A percentile compares a stretch with the other conserved stretches of the same genome.
Conservation (phyloP, 2,329 filamentous ascomycete genomes). For the Talaromyces sp. region DNA sequence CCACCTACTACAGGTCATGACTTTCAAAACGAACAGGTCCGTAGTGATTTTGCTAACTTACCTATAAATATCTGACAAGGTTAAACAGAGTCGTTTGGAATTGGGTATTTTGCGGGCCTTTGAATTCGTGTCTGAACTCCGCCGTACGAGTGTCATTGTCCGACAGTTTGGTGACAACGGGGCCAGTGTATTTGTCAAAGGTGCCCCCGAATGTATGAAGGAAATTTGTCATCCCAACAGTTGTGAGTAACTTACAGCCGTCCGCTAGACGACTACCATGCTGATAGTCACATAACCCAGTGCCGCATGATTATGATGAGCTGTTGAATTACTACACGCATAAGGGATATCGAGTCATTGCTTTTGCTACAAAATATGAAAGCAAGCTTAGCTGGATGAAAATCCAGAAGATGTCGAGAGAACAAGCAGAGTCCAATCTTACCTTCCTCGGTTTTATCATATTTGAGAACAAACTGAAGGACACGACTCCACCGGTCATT, state of each 20-base stretch:
- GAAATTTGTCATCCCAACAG: constrained; percentile 82
- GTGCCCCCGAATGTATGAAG: constrained; percentile 92
- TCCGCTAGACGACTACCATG: not conserved
- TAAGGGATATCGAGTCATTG: constrained; percentile 92
- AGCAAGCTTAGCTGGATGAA: constrained; percentile 88
- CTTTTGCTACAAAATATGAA: constrained; percentile 84
- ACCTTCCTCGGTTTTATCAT: constrained; percentile 95
- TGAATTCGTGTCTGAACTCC: constrained; percentile 89
- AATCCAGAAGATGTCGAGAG: constrained; percentile 84
- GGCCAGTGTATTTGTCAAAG: constrained; percentile 88
- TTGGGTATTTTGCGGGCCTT: constrained; percentile 87
- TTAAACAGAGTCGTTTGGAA: constrained; percentile 55
- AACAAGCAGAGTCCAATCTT: constrained; percentile 75
- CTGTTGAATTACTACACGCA: constrained; percentile 88
- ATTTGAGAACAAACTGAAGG: constrained; percentile 97
- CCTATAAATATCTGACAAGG: not conserved
- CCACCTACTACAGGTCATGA: constrained; percentile 61
- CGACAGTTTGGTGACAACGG: constrained; percentile 79
- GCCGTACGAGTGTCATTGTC: constrained; percentile 88
- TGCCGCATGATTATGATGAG: constrained; percentile 86
- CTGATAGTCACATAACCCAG: constrained; percentile 24
- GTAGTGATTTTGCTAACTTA: not conserved
- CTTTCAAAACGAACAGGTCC: constrained; percentile 7
- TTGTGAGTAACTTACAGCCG: constrained; percentile 48
- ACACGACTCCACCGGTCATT: constrained; percentile 73